These are phyloP conservation scores for Fomitopsis palustris DNA, from an alignment of 1,284 basidiomycete genomes.

Conservation along the genomic window DNA sequence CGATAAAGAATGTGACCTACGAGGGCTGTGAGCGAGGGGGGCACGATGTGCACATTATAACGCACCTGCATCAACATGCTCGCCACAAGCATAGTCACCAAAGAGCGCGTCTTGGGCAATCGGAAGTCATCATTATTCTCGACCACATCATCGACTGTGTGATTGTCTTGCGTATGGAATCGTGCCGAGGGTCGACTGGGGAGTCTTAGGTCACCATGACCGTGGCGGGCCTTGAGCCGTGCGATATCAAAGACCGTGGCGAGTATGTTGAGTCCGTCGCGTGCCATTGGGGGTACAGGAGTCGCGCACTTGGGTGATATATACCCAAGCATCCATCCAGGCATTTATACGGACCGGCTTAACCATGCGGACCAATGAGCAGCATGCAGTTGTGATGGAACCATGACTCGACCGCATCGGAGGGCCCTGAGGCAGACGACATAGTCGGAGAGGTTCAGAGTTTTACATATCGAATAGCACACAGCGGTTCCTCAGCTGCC, in stretches of 20 bases:
- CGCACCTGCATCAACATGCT: not conserved
- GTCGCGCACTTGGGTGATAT: too few species aligned
- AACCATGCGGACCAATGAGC: too few species aligned
- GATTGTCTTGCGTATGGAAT: not conserved
- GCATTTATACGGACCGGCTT: too few species aligned
- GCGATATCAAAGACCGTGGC: not conserved
- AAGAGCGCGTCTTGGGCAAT: not conserved
- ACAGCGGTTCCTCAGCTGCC: too few species aligned
- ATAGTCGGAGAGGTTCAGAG: too few species aligned
- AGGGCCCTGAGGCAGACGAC: too few species aligned
- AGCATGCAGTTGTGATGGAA: too few species aligned
- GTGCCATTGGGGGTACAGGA: not conserved
- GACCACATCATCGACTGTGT: not conserved
- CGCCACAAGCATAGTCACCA: not conserved
- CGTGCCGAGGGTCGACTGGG: not conserved
- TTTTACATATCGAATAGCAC: too few species aligned
- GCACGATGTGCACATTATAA: not conserved
- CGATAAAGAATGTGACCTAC: constrained; percentile 64
- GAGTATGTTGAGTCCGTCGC: not conserved
- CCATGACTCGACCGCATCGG: too few species aligned
- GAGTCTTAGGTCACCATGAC: not conserved
- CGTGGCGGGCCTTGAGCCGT: not conserved
- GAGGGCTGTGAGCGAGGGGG: too few species aligned
- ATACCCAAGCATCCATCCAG: too few species aligned
- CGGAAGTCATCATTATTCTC: not conserved